A percentile compares a stretch with the other conserved stretches of the same genome.
These are phyloP conservation scores for Aspergillus sp. DNA, from an alignment of 2,329 filamentous ascomycete genomes.

Conservation along the genomic window DNA sequence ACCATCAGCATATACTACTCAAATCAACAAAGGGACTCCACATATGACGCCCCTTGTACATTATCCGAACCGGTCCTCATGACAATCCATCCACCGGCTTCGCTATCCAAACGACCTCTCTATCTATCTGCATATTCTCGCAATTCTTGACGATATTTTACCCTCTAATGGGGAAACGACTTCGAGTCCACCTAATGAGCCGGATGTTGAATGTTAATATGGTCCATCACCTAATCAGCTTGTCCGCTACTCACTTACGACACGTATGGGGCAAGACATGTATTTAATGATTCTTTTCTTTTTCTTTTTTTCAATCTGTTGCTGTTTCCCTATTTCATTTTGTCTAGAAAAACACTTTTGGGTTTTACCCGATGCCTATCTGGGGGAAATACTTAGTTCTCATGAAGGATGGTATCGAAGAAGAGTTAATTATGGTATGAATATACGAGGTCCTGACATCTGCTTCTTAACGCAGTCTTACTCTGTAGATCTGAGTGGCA, in stretches of 20 bases:
- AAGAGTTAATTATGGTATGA: neutral
- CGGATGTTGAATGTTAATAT: conserved; percentile 13
- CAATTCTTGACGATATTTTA: conserved; percentile 9
- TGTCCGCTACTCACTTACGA: neutral
- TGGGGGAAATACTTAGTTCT: neutral
- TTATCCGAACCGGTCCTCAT: neutral
- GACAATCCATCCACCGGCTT: neutral
- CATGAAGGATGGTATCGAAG: neutral
- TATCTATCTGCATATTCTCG: neutral
- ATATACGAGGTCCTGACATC: neutral
- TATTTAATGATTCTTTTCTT: conserved; percentile 5
- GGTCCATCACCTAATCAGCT: neutral
- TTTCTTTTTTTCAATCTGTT: neutral
- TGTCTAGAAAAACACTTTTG: neutral
- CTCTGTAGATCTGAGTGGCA: neutral
- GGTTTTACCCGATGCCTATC: neutral
- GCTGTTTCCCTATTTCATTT: neutral
- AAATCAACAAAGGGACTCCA: neutral
- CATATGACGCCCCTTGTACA: neutral
- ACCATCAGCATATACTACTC: neutral
- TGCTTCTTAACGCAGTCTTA: neutral
- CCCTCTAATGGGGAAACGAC: neutral
- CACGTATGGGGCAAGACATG: neutral
- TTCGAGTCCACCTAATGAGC: conserved; percentile 7
- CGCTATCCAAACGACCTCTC: neutral